Evolutionary conservation across 768 basidiomycete genomes (phyloP).

Genomic region (Crepidotus variabilis): DNA sequence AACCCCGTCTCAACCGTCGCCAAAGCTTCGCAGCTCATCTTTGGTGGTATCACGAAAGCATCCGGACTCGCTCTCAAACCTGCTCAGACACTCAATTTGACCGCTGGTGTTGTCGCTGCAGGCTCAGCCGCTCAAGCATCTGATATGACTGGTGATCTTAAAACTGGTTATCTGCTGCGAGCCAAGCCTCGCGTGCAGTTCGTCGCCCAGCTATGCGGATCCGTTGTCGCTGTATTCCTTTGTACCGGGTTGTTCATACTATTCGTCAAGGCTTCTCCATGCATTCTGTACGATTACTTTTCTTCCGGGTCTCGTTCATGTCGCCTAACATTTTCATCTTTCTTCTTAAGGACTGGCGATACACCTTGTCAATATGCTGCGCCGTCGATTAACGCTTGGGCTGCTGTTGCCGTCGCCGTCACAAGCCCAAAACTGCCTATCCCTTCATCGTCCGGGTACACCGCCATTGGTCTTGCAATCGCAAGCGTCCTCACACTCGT

Average conservation of each 20-base stretch:
- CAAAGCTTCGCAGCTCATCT: conserved; percentile 62
- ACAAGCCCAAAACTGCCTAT: conserved; percentile 48
- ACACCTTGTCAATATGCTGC: conserved; percentile 48
- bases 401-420: conserved; percentile 51
- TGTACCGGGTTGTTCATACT: conserved; percentile 55
- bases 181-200: conserved; percentile 64
- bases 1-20: conserved; percentile 60
- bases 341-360: conserved; percentile 11
- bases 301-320: neutral
- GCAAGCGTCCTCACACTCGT: conserved; percentile 40
- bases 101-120: conserved; percentile 50
- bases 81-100: conserved; percentile 45
- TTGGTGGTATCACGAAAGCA: conserved; percentile 58
- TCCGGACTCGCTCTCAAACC: conserved; percentile 26
- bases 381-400: conserved; percentile 55
- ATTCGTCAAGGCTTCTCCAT: conserved; percentile 60
- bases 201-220: conserved; percentile 53
- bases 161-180: conserved; percentile 66
- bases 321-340: neutral
- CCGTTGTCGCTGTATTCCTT: conserved; percentile 59
- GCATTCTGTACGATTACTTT: conserved; percentile 44
- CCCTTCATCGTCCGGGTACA: conserved; percentile 52
- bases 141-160: conserved; percentile 68
- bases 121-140: conserved; percentile 54
- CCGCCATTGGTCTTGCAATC: conserved; percentile 51